phyloP scores from a whole-genome alignment of 2,329 filamentous ascomycete species.

The Curvularia spicifera region DNA sequence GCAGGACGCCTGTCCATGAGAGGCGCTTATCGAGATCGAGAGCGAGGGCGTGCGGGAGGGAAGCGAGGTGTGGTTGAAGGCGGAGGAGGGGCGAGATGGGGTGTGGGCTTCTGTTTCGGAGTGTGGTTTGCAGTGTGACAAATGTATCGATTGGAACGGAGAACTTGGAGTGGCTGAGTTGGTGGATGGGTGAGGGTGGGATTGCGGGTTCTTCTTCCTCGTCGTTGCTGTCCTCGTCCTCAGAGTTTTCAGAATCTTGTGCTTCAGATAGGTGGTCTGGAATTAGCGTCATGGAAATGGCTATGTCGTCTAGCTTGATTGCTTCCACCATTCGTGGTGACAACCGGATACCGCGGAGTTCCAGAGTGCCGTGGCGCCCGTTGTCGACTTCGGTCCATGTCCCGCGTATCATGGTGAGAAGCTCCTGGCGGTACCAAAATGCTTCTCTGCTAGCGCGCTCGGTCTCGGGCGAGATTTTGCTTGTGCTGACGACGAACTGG shows the following conservation, averaged over 20 bases:
- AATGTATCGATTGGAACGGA: constrained; percentile 65
- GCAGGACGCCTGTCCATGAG: constrained; percentile 83
- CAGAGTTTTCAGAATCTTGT: constrained; percentile 15
- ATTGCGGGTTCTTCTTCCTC: neutral
- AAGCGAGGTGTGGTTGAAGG: constrained; percentile 76
- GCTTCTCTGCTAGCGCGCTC: constrained; percentile 80
- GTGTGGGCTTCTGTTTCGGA: constrained; percentile 74
- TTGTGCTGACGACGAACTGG: constrained; percentile 89
- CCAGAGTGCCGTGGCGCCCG: constrained; percentile 69
- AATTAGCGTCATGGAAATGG: constrained; percentile 61
- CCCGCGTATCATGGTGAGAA: constrained; percentile 73
- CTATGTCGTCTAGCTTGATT: constrained; percentile 78
- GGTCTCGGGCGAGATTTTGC: constrained; percentile 77
- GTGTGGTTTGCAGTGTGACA: constrained; percentile 69
- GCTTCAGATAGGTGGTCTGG: constrained; percentile 22
- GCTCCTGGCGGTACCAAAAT: constrained; percentile 88
- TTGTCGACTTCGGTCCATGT: constrained; percentile 69
- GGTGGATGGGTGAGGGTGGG: constrained; percentile 27
- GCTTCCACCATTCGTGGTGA: constrained; percentile 81
- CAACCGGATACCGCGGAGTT: constrained; percentile 77
- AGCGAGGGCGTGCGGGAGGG: constrained; percentile 73
- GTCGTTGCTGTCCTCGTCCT: neutral
- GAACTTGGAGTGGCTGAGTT: constrained; percentile 56
- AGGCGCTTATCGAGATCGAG: constrained; percentile 84
- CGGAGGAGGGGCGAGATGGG: constrained; percentile 76